Percentiles rank a stretch among this genome's conserved stretches.
Conservation (phyloP, 2,329 filamentous ascomycete species). For the Pseudopithomyces chartarum region DNA sequence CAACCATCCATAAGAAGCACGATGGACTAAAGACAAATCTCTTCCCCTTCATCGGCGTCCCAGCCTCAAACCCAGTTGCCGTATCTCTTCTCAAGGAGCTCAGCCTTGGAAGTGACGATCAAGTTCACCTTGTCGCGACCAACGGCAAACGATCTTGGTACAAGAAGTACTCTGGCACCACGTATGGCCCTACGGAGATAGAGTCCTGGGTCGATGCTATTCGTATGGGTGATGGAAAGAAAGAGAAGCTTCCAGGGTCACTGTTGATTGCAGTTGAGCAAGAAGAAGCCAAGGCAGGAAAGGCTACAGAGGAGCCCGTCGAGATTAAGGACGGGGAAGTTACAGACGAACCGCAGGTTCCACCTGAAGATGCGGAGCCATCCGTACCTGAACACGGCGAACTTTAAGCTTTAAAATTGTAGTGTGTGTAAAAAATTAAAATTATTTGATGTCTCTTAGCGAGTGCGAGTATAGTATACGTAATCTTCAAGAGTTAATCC, state of each 20-base stretch:
- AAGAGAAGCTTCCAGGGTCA: conserved; percentile 68
- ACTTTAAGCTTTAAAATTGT: conserved; percentile 17
- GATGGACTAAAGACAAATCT: conserved; percentile 67
- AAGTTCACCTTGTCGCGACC: conserved; percentile 76
- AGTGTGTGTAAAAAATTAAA: background rate
- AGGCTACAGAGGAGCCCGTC: conserved; percentile 32
- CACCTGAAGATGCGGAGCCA: background rate
- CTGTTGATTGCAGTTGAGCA: conserved; percentile 40
- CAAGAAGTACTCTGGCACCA: conserved; percentile 68
- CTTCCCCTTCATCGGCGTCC: conserved; percentile 83
- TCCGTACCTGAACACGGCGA: conserved; percentile 28
- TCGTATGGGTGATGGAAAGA: conserved; percentile 82
- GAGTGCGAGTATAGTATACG: background rate
- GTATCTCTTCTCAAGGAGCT: conserved; percentile 64
- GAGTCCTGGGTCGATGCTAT: conserved; percentile 92
- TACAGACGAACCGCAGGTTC: conserved; percentile 17
- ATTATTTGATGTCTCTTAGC: background rate
- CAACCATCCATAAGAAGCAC: conserved; percentile 78
- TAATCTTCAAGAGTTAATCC: too few relatives aligned
- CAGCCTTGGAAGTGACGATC: conserved; percentile 57
- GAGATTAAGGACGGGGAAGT: conserved; percentile 41
- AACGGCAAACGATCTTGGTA: conserved; percentile 89
- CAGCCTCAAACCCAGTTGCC: conserved; percentile 64
- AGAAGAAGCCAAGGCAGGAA: conserved; percentile 23
- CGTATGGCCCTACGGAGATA: conserved; percentile 65